These are phyloP conservation scores for Deuterostichococcus epilithicus DNA, from an alignment of 139 green algal species.

Conservation along the genomic window DNA sequence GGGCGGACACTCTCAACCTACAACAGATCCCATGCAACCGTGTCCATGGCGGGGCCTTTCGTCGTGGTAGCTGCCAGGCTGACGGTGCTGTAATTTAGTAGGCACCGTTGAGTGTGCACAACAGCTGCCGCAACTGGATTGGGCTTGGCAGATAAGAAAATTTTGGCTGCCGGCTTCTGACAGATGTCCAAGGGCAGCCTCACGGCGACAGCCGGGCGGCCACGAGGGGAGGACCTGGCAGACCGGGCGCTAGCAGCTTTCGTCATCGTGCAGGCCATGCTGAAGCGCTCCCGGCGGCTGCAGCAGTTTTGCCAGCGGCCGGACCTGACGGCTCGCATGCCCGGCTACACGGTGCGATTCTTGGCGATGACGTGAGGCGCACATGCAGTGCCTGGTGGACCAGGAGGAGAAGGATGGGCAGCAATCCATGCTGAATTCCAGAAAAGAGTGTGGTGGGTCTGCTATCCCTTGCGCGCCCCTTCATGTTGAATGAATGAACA, in stretches of 20 bases:
- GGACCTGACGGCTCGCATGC: constrained; percentile 74
- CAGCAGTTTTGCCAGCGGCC: constrained; percentile 32
- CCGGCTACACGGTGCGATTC: constrained; percentile 41
- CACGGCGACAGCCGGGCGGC: background rate
- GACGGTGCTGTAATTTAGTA: too few species aligned
- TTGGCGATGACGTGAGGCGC: background rate
- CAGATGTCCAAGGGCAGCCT: background rate
- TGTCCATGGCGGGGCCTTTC: too few species aligned
- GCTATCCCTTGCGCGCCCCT: too few species aligned
- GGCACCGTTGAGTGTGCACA: too few species aligned
- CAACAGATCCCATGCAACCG: too few species aligned
- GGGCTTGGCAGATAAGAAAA: background rate
- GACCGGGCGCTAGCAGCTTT: constrained; percentile 89
- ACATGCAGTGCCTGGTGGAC: too few species aligned
- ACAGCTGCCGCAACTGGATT: constrained; percentile 10
- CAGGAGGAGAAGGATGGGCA: too few species aligned
- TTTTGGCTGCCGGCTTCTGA: background rate
- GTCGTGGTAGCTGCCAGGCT: too few species aligned
- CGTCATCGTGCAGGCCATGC: constrained; percentile 74
- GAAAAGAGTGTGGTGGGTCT: too few species aligned
- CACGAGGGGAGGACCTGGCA: constrained; percentile 35
- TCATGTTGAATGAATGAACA: too few species aligned
- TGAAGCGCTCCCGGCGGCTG: constrained; percentile 63
- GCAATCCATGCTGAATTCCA: too few species aligned
- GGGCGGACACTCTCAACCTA: too few species aligned